phyloP scores from a whole-genome alignment of 1,284 basidiomycete species.

The Entoloma clypeatum region DNA sequence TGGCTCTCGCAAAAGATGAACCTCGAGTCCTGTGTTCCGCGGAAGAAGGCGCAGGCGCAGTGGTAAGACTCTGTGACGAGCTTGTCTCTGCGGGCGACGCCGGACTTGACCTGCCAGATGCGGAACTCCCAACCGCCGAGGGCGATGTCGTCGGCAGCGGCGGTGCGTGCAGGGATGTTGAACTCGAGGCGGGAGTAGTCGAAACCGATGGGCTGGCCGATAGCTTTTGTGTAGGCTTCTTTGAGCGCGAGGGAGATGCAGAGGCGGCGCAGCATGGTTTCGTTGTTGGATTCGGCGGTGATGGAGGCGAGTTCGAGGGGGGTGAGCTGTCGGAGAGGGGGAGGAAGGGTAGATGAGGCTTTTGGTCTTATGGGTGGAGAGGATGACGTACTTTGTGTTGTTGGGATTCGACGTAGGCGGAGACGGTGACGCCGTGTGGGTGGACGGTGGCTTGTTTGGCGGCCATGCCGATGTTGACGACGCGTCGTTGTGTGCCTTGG shows the following conservation, averaged over 20 bases:
- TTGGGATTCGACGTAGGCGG: slow-evolving; percentile 64
- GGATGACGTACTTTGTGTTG: slow-evolving; percentile 63
- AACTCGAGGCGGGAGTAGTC: slow-evolving; percentile 78
- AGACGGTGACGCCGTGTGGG: slow-evolving; percentile 52
- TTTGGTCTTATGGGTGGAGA: neutral
- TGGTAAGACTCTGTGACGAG: slow-evolving; percentile 66
- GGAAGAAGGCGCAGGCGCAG: slow-evolving; percentile 71
- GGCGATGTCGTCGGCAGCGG: slow-evolving; percentile 60
- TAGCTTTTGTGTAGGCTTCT: slow-evolving; percentile 73
- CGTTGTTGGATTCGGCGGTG: slow-evolving; percentile 48
- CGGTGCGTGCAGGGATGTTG: slow-evolving; percentile 59
- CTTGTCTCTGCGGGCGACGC: slow-evolving; percentile 51
- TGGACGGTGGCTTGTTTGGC: slow-evolving; percentile 62
- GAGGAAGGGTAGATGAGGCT: neutral
- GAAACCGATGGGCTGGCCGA: slow-evolving; percentile 74
- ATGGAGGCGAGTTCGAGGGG: slow-evolving; percentile 54
- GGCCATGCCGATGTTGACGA: slow-evolving; percentile 73
- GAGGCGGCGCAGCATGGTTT: slow-evolving; percentile 63
- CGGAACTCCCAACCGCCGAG: slow-evolving; percentile 81
- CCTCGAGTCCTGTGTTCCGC: slow-evolving; percentile 55
- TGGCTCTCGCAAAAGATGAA: slow-evolving; percentile 69
- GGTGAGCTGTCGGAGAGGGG: slow-evolving; percentile 47
- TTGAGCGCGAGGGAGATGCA: slow-evolving; percentile 74
- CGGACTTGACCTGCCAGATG: slow-evolving; percentile 67
- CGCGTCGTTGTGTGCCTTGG: slow-evolving; percentile 67